A percentile compares a stretch with the other conserved stretches of the same genome.
Conservation (phyloP, 2,329 filamentous ascomycete genomes). For the Shiraia sp. region DNA sequence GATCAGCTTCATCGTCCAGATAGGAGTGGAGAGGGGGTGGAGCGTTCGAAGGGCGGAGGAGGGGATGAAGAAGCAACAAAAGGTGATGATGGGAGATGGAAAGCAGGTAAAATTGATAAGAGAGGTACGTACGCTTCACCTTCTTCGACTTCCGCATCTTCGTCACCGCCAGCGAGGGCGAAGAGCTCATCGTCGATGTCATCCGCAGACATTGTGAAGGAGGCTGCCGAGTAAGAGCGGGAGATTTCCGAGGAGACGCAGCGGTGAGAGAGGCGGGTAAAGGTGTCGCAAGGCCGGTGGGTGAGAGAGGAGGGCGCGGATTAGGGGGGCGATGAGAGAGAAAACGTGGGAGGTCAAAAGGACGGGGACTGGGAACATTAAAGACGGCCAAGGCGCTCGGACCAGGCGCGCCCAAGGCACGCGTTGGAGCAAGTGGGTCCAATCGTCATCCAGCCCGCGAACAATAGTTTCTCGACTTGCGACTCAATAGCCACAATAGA, state of each 20-base stretch:
- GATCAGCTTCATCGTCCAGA: constrained; percentile 32
- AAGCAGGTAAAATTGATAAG: constrained; percentile 4
- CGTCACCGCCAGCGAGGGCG: constrained; percentile 80
- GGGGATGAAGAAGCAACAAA: constrained; percentile 3
- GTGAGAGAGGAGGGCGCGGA: constrained; percentile 12
- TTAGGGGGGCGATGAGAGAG: constrained; percentile 21
- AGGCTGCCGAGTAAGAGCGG: constrained; percentile 3
- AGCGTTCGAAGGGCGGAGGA: constrained; percentile 12
- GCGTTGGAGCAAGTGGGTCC: constrained; percentile 7
- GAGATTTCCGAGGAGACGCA: constrained; percentile 1
- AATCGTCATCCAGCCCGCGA: constrained; percentile 1
- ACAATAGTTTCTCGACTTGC: constrained; percentile 7
- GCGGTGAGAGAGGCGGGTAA: constrained; percentile 5
- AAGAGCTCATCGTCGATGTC: constrained; percentile 88
- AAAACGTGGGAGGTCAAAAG: constrained; percentile 19
- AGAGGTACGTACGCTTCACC: constrained; percentile 74
- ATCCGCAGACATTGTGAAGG: constrained; percentile 68
- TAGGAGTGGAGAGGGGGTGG: constrained; percentile 9
- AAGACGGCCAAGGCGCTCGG: constrained; percentile 15
- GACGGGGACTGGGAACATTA: constrained; percentile 22
- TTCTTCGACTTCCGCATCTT: constrained; percentile 66
- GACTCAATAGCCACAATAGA: constrained; percentile 8
- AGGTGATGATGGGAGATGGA: constrained; percentile 5
- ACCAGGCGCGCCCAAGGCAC: constrained; percentile 8
- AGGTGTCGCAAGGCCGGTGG: constrained; percentile 8